A percentile compares a stretch with the other conserved stretches of the same genome.
phyloP scores from a whole-genome alignment of 371 early-diverging fungal species.

The Funneliformis caledonium region DNA sequence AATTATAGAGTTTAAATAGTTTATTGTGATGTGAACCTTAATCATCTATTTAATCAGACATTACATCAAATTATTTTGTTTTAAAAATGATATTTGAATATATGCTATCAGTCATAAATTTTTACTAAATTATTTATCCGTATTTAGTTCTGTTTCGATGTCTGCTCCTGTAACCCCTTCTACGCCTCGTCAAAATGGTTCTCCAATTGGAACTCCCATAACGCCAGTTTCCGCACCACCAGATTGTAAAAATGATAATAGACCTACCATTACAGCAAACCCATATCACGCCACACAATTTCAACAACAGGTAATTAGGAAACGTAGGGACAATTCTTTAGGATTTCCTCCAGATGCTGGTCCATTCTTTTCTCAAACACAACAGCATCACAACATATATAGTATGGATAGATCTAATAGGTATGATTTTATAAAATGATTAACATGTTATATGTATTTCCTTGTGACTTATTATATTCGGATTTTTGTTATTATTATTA shows the following conservation, averaged over 20 bases:
- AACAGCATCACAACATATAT: slow-evolving; percentile 65
- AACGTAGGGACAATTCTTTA: slow-evolving; percentile 33
- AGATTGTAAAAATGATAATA: slow-evolving; percentile 20
- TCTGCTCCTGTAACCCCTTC: slow-evolving; percentile 30
- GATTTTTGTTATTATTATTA: background rate
- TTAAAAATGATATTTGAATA: background rate
- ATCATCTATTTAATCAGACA: background rate
- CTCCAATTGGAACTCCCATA: slow-evolving; percentile 13
- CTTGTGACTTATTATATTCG: background rate
- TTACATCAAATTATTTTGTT: background rate
- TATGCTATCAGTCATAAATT: background rate
- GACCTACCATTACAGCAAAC: slow-evolving; percentile 14
- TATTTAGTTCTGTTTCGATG: slow-evolving; percentile 27
- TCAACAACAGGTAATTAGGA: slow-evolving; percentile 9
- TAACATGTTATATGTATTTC: slow-evolving; percentile 55
- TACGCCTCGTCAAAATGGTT: slow-evolving; percentile 33
- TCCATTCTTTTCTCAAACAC: slow-evolving; percentile 69
- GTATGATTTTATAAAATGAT: slow-evolving; percentile 47
- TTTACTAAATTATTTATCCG: background rate
- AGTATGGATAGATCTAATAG: slow-evolving; percentile 63
- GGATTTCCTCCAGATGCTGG: slow-evolving; percentile 44
- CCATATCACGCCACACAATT: slow-evolving; percentile 10
- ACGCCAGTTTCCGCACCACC: slow-evolving; percentile 25
- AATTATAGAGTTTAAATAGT: background rate
- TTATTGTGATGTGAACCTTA: background rate